Evolutionary conservation across 352 stramenopile genomes (phyloP).

Genomic region (Phytophthora citrophthora): DNA sequence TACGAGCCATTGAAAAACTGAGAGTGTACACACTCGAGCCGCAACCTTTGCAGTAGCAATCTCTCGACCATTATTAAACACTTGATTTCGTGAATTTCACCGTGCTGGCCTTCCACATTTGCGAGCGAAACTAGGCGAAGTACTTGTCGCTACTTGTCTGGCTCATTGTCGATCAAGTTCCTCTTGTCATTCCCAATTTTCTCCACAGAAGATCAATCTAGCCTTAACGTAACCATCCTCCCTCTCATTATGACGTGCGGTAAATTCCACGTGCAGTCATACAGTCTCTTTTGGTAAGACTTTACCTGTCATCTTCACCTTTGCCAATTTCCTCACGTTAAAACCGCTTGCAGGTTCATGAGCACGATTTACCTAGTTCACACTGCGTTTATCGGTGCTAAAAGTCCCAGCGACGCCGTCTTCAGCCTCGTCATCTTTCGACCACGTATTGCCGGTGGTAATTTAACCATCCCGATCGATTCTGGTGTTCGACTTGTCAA

Average conservation of each 20-base stretch:
- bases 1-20: no score
- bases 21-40: no score
- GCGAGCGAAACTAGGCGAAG: not conserved
- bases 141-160: not conserved
- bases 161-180: not conserved
- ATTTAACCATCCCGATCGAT: slow-evolving; percentile 23
- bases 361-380: slow-evolving; percentile 24
- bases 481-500: slow-evolving; percentile 23
- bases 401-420: not conserved
- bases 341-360: slow-evolving; percentile 4
- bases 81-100: not conserved
- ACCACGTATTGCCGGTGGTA: slow-evolving; percentile 15
- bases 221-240: not conserved
- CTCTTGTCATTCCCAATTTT: not conserved
- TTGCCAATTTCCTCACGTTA: not conserved
- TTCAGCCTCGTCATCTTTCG: slow-evolving; percentile 25
- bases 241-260: slow-evolving; percentile 20
- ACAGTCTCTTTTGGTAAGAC: slow-evolving; percentile 10
- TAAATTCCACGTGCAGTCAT: slow-evolving; percentile 27
- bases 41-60: not conserved
- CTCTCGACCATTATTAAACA: not conserved
- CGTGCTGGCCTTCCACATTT: not conserved
- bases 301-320: not conserved
- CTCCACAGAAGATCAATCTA: not conserved
- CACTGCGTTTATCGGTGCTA: not conserved